Conservation (phyloP, 495 filamentous ascomycete genomes). For the Clavariopsis aquatica region DNA sequence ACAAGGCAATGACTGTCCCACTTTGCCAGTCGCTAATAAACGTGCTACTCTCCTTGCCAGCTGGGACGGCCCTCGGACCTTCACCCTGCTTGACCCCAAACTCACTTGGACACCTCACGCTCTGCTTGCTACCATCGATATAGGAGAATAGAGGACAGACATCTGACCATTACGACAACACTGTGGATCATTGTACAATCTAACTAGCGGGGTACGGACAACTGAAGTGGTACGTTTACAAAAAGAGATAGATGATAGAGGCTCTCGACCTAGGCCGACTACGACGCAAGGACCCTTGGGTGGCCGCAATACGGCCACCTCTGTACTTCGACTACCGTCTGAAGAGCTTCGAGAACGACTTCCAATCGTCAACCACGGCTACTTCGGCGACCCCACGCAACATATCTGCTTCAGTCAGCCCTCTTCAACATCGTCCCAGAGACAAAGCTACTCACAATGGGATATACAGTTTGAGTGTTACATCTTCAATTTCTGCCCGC, state of each 20-base stretch:
- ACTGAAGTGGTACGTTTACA: not conserved
- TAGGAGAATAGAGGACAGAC: not conserved
- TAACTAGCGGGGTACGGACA: not conserved
- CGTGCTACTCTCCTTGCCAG: not conserved
- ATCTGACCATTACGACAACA: not conserved
- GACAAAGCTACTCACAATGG: conserved; percentile 36
- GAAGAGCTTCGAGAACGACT: not conserved
- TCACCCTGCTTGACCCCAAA: no score
- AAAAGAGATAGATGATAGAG: not conserved
- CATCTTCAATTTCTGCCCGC: conserved; percentile 33
- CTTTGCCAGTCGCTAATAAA: no score
- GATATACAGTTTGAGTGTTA: conserved; percentile 39
- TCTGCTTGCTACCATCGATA: not conserved
- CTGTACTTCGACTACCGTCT: not conserved
- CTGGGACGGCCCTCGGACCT: no score
- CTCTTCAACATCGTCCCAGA: not conserved
- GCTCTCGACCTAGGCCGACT: not conserved
- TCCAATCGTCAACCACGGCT: not conserved
- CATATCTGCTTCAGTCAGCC: conserved; percentile 30
- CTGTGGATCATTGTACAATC: no score
- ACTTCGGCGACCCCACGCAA: conserved; percentile 35
- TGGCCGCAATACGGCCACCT: not conserved
- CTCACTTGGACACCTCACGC: not conserved
- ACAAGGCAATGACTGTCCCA: no score
- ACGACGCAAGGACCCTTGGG: not conserved